Conservation (phyloP, 192 early-diverging fungal species). For the Backusella parvicylindrica region DNA sequence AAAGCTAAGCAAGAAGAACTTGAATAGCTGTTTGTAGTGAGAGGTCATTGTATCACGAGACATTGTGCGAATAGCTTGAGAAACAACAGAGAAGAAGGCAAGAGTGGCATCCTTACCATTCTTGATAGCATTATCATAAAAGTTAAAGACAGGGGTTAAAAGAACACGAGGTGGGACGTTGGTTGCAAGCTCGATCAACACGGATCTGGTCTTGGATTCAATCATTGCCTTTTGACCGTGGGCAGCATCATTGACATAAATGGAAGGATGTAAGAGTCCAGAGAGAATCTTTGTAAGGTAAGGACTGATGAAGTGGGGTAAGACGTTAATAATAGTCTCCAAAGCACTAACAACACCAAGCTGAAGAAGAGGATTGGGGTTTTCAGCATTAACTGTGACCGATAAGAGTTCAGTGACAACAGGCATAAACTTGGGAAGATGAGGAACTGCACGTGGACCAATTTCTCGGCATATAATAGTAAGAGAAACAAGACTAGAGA, state of each 20-base stretch:
- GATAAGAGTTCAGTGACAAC: constrained; percentile 58
- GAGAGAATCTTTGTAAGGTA: constrained; percentile 61
- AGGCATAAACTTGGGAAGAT: constrained; percentile 83
- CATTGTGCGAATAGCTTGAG: constrained; percentile 63
- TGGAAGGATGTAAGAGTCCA: constrained; percentile 49
- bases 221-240: constrained; percentile 39
- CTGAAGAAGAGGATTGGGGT: constrained; percentile 46
- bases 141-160: constrained; percentile 57
- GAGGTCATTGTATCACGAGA: constrained; percentile 60
- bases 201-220: constrained; percentile 35
- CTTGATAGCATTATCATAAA: constrained; percentile 43
- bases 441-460: constrained; percentile 74
- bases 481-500: constrained; percentile 56
- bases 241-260: constrained; percentile 29
- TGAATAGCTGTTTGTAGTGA: constrained; percentile 78
- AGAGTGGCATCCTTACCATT: constrained; percentile 55
- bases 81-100: constrained; percentile 65
- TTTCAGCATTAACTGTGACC: constrained; percentile 39
- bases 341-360: constrained; percentile 52
- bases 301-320: constrained; percentile 77
- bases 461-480: constrained; percentile 61
- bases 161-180: constrained; percentile 63
- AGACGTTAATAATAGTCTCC: constrained; percentile 52
- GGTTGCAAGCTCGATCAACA: constrained; percentile 49
- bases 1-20: constrained; percentile 76